Evolutionary conservation across 2,329 filamentous ascomycete genomes (phyloP), one percentile per base, ranked within the genome.

Genomic region (Exserohilum turcica): DNA sequence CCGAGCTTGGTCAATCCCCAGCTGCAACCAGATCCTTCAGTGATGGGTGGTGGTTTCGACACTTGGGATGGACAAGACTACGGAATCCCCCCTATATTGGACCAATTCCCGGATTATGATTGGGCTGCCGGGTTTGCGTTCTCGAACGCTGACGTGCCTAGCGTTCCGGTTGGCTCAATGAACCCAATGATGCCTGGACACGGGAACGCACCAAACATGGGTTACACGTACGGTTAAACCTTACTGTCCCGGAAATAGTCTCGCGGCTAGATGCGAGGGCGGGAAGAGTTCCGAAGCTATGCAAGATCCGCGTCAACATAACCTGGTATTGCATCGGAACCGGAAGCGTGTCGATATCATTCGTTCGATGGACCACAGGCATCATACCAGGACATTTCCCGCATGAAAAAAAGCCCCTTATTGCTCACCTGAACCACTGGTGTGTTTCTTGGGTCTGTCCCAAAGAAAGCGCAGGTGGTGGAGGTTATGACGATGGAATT

Each of bases 71-170:
- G 50, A n/a, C 65, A 65, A 19, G 66, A 71, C 21, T 71, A 72
- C 38, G 64, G 54, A 38, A 60, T 62, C 9, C 65, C 66, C 5
- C 65, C 68, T 12, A 67, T 71, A 59, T 43, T 71, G 28, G 70
- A 74, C 18, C 70, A 73, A 29, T 74, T 73, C n/a, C 70, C 68
- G 8, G 71, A 74, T 51, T 74, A 73, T 38, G 71, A 74, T 43
- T 74, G 71, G 71, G 71, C 70, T 3, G 67, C 71, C 8, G 68
- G 70, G 15, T 73, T 73, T 36, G 66, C 73, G 19, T 71, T 72
- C 18, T 66, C 69, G 1, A 72, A 66, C 31, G 60, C 60, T 24
- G 67, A 69, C 7, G 67, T 67, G 38, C 63, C 64, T 13, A 67
- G 60, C 27, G 58, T 61, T 29, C 61, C 64, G 40, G 44, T 60